A percentile compares a stretch with the other conserved stretches of the same genome.
These are phyloP conservation scores for Neovahlkampfia damariscottae DNA, from an alignment of 78 protist species.

Conservation along the genomic window DNA sequence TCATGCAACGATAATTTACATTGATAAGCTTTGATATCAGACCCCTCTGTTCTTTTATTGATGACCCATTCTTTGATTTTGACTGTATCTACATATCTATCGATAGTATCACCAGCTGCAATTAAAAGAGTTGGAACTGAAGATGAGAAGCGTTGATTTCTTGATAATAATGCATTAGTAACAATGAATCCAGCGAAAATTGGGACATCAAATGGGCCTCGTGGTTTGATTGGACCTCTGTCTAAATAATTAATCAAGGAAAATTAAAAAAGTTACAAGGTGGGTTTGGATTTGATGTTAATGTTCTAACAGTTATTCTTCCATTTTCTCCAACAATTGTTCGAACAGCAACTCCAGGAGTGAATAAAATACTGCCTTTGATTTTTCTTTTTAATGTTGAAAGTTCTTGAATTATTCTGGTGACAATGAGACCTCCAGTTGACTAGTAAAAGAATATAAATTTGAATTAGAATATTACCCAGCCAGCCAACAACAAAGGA, in stretches of 20 bases:
- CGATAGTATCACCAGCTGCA: neutral
- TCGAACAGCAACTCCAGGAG: neutral
- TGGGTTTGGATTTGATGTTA: neutral
- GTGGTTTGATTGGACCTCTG: neutral
- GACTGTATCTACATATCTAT: neutral
- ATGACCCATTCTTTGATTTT: neutral
- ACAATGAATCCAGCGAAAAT: neutral
- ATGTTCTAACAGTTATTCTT: neutral
- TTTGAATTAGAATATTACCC: no score
- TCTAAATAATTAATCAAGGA: no score
- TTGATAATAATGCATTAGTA: neutral
- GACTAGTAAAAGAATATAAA: neutral
- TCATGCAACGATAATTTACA: neutral
- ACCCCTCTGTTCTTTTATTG: neutral
- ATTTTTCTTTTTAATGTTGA: neutral
- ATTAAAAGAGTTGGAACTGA: neutral
- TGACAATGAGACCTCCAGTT: neutral
- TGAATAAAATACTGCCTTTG: neutral
- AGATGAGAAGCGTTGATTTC: no score
- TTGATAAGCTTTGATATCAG: neutral
- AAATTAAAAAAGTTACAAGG: no score
- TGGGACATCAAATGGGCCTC: neutral
- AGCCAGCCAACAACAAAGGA: no score
- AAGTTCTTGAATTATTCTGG: neutral
- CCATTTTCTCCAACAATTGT: neutral